Evolutionary conservation across 495 filamentous ascomycete genomes (phyloP), one percentile per base, ranked within the genome.

Genomic region (Choiromyces venosus): DNA sequence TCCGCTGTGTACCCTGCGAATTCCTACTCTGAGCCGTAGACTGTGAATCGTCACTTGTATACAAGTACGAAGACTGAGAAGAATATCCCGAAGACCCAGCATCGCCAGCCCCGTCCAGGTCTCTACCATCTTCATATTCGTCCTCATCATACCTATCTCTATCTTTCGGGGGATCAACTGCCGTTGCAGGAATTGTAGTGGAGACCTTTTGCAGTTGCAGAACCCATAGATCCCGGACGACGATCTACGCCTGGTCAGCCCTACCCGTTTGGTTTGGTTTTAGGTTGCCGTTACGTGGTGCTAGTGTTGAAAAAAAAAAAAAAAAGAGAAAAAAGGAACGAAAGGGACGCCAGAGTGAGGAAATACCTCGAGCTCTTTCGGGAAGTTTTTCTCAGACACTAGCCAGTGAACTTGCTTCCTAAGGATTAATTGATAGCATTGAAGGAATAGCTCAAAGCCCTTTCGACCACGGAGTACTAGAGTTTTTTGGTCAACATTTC

Each of bases 371-470:
- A 92, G 82, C 75, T 91, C 86, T 67, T 84, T 82, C 35, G 91
- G 89, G 74, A 92, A 87, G 0, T 86, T 85, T 79, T 88, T 87
- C 12, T 84, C 82, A 39, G 88, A 83, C 12, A 93, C 83, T 65
- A 93, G 82, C 76, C 85, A 89, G 79, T 87, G 81, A 67, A 87
- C 86, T 84, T 94, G 91, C 81, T 92, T 91, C 84, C 89, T 87
- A 1, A 94, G 83, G 38, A 99, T 88, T n/a, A 97, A 83, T 82
- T 98, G 95, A 69, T 92, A 88, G 77, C 87, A 89, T 81, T 94
- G 89, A 46, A 99, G 83, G 82, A 89, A 97, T n/a, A 97, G 86
- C 73, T 91, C 87, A 70, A 87, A 86, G 37, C 90, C 94, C 61
- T 88, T 79, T 61, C 80, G 74, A 71, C 80, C 79, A 38, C 71